Evolutionary conservation across 2,329 filamentous ascomycete species (phyloP), one percentile per base, ranked within the genome.

Genomic region (Falciphora oryzae): DNA sequence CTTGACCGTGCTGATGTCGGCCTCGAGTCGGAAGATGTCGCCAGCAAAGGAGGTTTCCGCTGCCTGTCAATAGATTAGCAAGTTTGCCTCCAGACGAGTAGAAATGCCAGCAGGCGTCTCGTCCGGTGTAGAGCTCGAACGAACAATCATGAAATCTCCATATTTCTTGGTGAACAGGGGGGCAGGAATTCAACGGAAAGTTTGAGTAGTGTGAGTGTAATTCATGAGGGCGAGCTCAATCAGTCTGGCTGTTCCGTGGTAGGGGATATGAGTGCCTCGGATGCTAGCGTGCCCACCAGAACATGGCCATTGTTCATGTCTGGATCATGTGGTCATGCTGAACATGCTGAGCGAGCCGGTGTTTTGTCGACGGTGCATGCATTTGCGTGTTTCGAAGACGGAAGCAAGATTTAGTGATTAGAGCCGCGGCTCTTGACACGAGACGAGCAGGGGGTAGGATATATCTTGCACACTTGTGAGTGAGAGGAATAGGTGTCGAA

Each of bases 21-120:
- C 84, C 68, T 95, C 90, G 75, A 97, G 94, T 18, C 83, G 83
- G 22, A 85, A 80, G 10, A 96, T 81, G 69, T 94, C 89, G 63
- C 88, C 84, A 66, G 95, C 90, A 70, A 96, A 96, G 0, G 86
- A 87, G 61, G 84, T 83, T 70, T 91, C 89, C 4, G 89, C 83
- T 64, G 77, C 78, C 85, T 87, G 60, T 11, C 44, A 28, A 63
- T 18, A 22, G 57, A n/a, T 35, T 62, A 57, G 25, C 38, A 22
- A 53, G 38, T 5, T 10, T 3, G 27, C 50, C 44, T 16, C 2
- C 18, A 3, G 2, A 29, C 28, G 3, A 22, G 22, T 4, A n/a
- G 22, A 32, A 3, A 53, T 18, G 28, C 25, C 2, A 31, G 38
- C n/a, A 27, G 22, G 5, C 6, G 5, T 32, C 32, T 32, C 32